A percentile compares a stretch with the other conserved stretches of the same genome.
These are phyloP conservation scores for Fistulifera solaris DNA, from an alignment of 108 stramenopile genomes.

Conservation along the genomic window DNA sequence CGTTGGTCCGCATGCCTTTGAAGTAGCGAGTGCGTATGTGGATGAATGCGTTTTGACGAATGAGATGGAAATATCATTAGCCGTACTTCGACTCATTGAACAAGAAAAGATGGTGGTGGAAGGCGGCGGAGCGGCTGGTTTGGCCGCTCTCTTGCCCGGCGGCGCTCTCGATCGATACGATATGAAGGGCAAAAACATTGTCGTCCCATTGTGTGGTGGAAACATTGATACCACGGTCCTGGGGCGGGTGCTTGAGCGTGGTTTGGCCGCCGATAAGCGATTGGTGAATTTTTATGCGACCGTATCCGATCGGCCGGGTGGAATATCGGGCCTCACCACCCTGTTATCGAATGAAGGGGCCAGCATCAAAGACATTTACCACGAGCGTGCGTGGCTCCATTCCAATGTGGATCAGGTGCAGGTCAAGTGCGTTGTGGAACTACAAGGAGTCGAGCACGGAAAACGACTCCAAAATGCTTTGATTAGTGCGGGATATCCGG, in stretches of 20 bases:
- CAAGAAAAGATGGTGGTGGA: slow-evolving; percentile 95
- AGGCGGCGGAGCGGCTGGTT: slow-evolving; percentile 83
- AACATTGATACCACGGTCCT: slow-evolving; percentile 95
- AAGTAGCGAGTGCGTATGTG: slow-evolving; percentile 80
- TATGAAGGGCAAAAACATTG: slow-evolving; percentile 87
- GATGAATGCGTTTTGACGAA: slow-evolving; percentile 74
- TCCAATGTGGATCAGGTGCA: slow-evolving; percentile 85
- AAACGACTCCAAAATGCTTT: slow-evolving; percentile 32
- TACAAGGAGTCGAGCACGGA: slow-evolving; percentile 73
- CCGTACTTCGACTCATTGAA: slow-evolving; percentile 89
- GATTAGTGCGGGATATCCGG: slow-evolving; percentile 30
- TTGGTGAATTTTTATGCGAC: slow-evolving; percentile 87
- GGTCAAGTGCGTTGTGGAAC: slow-evolving; percentile 82
- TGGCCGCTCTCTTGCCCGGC: slow-evolving; percentile 88
- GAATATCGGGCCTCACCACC: slow-evolving; percentile 75
- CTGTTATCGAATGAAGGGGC: slow-evolving; percentile 62
- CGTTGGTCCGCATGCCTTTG: slow-evolving; percentile 88
- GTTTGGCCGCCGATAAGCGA: slow-evolving; percentile 89
- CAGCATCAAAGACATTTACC: slow-evolving; percentile 92
- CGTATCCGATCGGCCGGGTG: slow-evolving; percentile 90
- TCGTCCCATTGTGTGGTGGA: slow-evolving; percentile 93
- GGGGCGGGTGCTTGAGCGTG: slow-evolving; percentile 88
- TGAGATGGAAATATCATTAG: slow-evolving; percentile 86
- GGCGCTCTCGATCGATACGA: slow-evolving; percentile 73
- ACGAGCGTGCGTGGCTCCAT: slow-evolving; percentile 96